Conservation (phyloP, 495 filamentous ascomycete genomes). For the Xylaria castorea region DNA sequence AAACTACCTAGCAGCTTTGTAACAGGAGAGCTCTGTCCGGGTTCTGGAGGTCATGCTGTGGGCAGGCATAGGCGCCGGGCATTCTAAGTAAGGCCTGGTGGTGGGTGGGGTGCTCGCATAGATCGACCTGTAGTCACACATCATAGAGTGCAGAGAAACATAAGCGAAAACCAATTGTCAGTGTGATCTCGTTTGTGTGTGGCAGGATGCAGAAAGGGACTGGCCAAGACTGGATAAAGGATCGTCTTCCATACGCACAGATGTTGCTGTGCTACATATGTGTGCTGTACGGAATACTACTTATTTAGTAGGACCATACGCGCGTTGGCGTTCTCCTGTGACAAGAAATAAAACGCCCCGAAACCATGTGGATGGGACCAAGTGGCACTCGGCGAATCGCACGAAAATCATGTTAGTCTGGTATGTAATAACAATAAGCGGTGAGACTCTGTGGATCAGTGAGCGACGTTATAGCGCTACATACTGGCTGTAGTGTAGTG, state of each 20-base stretch:
- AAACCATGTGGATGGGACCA: conserved; percentile 27
- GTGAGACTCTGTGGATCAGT: conserved; percentile 25
- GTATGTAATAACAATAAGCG: conserved; percentile 15
- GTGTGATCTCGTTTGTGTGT: conserved; percentile 15
- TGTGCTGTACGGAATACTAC: conserved; percentile 6
- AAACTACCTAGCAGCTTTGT: conserved; percentile 9
- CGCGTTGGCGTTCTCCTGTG: conserved; percentile 23
- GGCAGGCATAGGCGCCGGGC: conserved; percentile 12
- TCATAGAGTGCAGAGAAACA: conserved; percentile 11
- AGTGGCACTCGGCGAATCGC: conserved; percentile 20
- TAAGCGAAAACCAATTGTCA: background rate
- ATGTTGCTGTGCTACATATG: background rate
- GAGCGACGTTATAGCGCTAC: conserved; percentile 17
- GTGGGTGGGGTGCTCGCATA: conserved; percentile 25
- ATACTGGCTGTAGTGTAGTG: background rate
- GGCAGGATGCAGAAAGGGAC: conserved; percentile 13
- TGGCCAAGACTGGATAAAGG: conserved; percentile 17
- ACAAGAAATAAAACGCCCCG: conserved; percentile 10
- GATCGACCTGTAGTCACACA: conserved; percentile 25
- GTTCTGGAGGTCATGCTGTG: background rate
- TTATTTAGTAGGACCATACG: background rate
- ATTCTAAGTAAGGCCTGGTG: background rate
- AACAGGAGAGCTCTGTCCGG: background rate
- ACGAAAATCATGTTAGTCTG: conserved; percentile 9
- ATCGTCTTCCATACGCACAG: background rate